A percentile compares a stretch with the other conserved stretches of the same genome.
Conservation (phyloP, 192 early-diverging fungal genomes). For the Irineochytrium annulatum region DNA sequence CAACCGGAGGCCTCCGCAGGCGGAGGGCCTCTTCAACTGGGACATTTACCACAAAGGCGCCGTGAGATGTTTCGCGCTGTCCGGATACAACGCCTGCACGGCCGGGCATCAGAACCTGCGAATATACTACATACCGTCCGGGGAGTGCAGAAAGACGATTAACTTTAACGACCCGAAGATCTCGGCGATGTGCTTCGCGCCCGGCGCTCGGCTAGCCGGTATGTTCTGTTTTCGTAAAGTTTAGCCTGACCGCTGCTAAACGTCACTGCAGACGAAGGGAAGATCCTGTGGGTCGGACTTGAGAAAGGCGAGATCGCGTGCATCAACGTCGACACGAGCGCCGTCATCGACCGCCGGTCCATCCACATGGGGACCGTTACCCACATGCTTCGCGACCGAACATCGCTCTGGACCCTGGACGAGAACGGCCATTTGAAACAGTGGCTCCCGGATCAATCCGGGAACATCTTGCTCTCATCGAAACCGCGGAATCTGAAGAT, state of each 20-base stretch:
- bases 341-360: slow-evolving; percentile 31
- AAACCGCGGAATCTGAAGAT: slow-evolving; percentile 43
- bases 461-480: slow-evolving; percentile 8
- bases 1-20: slow-evolving; percentile 54
- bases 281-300: slow-evolving; percentile 62
- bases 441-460: slow-evolving; percentile 41
- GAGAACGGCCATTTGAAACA: slow-evolving; percentile 56
- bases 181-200: slow-evolving; percentile 51
- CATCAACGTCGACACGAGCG: slow-evolving; percentile 40
- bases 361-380: slow-evolving; percentile 47
- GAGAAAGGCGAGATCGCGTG: slow-evolving; percentile 59
- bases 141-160: slow-evolving; percentile 43
- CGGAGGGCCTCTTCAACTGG: slow-evolving; percentile 37
- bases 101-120: slow-evolving; percentile 34
- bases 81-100: slow-evolving; percentile 39
- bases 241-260: background rate
- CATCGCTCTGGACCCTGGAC: slow-evolving; percentile 65
- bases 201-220: slow-evolving; percentile 26
- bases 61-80: slow-evolving; percentile 45
- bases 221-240: background rate
- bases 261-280: slow-evolving; percentile 42
- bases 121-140: slow-evolving; percentile 33
- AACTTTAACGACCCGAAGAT: slow-evolving; percentile 49
- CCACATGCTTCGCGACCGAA: slow-evolving; percentile 51
- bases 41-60: slow-evolving; percentile 46